Evolutionary conservation across 1,284 basidiomycete genomes (phyloP), one percentile per base, ranked within the genome.

Genomic region (Malassezia sympodialis): DNA sequence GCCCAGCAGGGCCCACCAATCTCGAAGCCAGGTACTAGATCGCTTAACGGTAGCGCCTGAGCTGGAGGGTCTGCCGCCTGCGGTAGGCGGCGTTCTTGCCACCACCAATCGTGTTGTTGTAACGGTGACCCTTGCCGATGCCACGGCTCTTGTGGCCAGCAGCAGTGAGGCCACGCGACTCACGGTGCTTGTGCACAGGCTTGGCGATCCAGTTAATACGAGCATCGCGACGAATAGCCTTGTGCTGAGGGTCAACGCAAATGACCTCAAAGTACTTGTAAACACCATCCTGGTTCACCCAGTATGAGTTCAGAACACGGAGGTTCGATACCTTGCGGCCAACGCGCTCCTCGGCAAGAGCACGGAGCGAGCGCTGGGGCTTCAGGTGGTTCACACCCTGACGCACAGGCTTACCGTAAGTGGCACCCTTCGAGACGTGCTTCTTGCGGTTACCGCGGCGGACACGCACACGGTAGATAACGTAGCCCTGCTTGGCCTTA

Each of bases 361-460:
- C 86, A 77, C 88, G 84, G 74, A 96, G 81, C 61, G 90, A 85
- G 67, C 93, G 85, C 79, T 96, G 90, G 82, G 83, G 90, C 81
- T 99, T 99, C 79, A 99, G 84, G 78, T 98, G 91, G 83, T 93
- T 96, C 76, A 98, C 87, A 87, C 94, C 94, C 82, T 98, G 94
- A 77, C 87, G 87, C 67, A 96, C 93, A 77, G 94, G 94, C 80
- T 99, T 99, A 78, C 94, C 94, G 79, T 85, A 96, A 73, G 93
- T 98, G 59, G 93, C 66, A 69, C 93, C 93, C 83, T 98, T 99
- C 75, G 87, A 87, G 56, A 87, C 93, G 62, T 87, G 91, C 83
- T 91, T 94, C 82, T 99, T 99, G 80, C 94, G 85, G 84, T 96
- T 96, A 78, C 94, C 94, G 67, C 93, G 85, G 75, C 94, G 86